Base-by-base conservation (phyloP, 129 eudicot genomes). In the Artemisia annua region DNA sequence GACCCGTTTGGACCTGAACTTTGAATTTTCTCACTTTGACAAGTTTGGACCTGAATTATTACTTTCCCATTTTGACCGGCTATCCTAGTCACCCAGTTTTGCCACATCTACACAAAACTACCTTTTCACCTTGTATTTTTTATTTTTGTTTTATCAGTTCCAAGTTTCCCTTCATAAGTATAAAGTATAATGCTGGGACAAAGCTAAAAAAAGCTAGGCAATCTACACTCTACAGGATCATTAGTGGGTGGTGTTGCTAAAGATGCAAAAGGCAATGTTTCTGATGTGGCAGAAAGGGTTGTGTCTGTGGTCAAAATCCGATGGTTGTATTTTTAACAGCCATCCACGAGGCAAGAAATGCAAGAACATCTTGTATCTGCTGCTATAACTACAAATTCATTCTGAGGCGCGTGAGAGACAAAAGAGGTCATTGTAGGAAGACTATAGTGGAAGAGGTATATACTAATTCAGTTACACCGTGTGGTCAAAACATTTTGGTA, bases 361-460 rank as follows among this genome's bases (percentile, higher is more conserved):
- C 96, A 94, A 67, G 99, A 95, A 66, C 91, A 84, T 24, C 84
- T 95, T 72, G 76, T 90, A 28, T 70, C 97, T 66, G 99, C 96
- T 54, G 99, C 99, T 78, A 97, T 97, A 63, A 88, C 94, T 10
- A 95, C 99, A 11, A 80, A 96, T 58, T 70, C 86, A 78, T 81
- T 95, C 55, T 65, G 72, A 76, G 99, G 97, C 24, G 80, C 86
- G 50, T 85, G 94, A n/a, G 99, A 83, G 84, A 95, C 97, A 20
- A 94, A 88, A 79, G 99, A 90, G 82, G 96, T 90, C 68, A 81
- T 73, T 69, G 89, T 90, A 13, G 97, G 99, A 61, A 94, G 81
- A 82, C 86, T 14, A 94, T 84, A 83, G 94, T 94, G 53, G 97
- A 90, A 79, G 99, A 94, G 99, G 97, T 90, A 85, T 70, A 55